phyloP scores from a whole-genome alignment of 805 yeast species.

The Saturnispora sekii region DNA sequence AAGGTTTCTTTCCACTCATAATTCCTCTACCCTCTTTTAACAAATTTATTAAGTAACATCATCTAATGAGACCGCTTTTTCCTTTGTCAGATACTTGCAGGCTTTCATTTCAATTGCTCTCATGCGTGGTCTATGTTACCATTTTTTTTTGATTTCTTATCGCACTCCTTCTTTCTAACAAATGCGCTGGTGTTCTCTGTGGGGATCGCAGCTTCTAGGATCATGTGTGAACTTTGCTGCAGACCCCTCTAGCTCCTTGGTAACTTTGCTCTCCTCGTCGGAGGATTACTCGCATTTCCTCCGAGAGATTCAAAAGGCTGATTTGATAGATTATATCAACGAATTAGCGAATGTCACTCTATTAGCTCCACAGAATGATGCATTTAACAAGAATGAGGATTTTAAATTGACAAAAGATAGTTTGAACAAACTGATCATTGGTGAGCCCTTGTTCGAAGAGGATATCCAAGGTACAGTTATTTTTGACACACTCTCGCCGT shows the following conservation, averaged over 20 bases:
- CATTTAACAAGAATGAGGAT: conserved; percentile 32
- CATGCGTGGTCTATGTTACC: no score
- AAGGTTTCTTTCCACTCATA: no score
- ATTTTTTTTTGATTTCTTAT: conserved; percentile 4
- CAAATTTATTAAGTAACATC: no score
- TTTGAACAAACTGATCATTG: conserved; percentile 27
- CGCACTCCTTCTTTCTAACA: conserved; percentile 39
- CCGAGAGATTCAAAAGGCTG: conserved; percentile 49
- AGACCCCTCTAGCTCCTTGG: conserved; percentile 34
- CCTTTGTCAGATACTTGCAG: no score
- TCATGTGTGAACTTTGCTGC: conserved; percentile 11
- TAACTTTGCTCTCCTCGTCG: conserved; percentile 61
- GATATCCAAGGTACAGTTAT: conserved; percentile 25
- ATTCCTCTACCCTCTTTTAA: no score
- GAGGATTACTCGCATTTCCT: conserved; percentile 60
- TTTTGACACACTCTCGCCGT: conserved; percentile 16
- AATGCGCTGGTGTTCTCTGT: conserved; percentile 2
- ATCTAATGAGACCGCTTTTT: no score
- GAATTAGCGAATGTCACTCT: conserved; percentile 53
- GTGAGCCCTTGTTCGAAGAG: conserved; percentile 22
- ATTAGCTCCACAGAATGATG: conserved; percentile 76
- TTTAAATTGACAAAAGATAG: conserved; percentile 11
- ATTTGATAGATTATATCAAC: conserved; percentile 54
- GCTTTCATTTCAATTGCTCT: no score
- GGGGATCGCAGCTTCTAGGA: neutral